These are phyloP conservation scores for Trypanosoma platydactyli DNA, from an alignment of 208 protist genomes.

Conservation along the genomic window DNA sequence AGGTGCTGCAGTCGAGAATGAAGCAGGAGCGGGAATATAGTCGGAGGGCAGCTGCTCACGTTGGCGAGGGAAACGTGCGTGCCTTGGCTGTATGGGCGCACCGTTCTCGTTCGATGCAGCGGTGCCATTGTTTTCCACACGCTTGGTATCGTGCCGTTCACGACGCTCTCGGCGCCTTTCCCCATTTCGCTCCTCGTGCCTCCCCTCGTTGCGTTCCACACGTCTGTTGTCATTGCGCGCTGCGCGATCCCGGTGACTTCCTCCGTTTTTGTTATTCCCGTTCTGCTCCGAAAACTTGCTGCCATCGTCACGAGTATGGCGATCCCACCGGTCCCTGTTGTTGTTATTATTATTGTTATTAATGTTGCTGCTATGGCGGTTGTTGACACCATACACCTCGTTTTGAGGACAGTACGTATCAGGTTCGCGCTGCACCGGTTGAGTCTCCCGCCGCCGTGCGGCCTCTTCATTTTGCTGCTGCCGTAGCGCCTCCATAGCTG, in stretches of 20 bases:
- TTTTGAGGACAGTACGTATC: background rate
- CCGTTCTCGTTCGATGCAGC: background rate
- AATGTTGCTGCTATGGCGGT: conserved; percentile 1
- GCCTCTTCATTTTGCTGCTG: conserved; percentile 30
- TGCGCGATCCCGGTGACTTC: background rate
- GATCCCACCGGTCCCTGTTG: conserved; percentile 1
- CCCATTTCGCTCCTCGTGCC: conserved; percentile 10
- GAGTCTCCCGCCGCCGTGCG: conserved; percentile 9
- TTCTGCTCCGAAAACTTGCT: background rate
- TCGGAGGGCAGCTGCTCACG: background rate
- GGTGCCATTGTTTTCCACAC: background rate
- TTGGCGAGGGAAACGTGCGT: background rate
- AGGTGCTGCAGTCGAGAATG: background rate
- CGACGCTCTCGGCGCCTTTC: conserved; percentile 28
- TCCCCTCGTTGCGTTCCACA: conserved; percentile 20
- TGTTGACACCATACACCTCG: background rate
- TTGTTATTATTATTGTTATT: background rate
- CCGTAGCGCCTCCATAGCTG: conserved; percentile 26
- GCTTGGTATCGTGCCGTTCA: conserved; percentile 23
- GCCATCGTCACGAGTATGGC: background rate
- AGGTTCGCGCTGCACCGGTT: background rate
- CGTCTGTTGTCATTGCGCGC: background rate
- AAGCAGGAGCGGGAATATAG: background rate
- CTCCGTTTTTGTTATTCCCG: background rate
- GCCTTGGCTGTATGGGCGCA: background rate